A percentile compares a stretch with the other conserved stretches of the same genome.
Conservation (phyloP, 1,284 basidiomycete species). For the Ceratobasidium papillatum region DNA sequence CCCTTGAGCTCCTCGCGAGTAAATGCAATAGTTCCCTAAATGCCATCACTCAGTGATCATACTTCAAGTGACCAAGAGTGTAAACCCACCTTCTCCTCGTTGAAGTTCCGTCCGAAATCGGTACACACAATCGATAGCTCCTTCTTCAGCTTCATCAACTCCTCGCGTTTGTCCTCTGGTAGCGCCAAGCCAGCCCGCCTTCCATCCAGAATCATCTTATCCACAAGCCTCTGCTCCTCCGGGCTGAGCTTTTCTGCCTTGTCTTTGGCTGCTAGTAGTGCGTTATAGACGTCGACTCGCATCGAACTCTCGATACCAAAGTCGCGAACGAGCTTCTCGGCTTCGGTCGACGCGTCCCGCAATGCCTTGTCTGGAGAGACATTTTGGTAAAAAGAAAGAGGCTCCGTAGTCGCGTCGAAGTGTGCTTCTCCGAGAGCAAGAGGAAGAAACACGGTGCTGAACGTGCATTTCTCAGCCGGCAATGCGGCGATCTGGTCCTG, state of each 20-base stretch:
- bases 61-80: not conserved
- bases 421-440: constrained; percentile 68
- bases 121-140: constrained; percentile 74
- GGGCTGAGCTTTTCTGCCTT: constrained; percentile 70
- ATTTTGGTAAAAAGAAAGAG: constrained; percentile 79
- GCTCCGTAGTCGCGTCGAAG: constrained; percentile 63
- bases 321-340: constrained; percentile 72
- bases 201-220: constrained; percentile 80
- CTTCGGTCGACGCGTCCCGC: constrained; percentile 75
- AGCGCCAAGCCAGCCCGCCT: constrained; percentile 78
- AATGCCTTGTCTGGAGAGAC: constrained; percentile 75
- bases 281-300: constrained; percentile 78
- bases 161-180: constrained; percentile 66
- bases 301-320: constrained; percentile 76
- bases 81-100: constrained; percentile 75
- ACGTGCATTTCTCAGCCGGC: constrained; percentile 61
- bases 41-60: not conserved
- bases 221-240: constrained; percentile 75
- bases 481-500: constrained; percentile 73
- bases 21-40: constrained; percentile 69
- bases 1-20: constrained; percentile 78
- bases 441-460: constrained; percentile 56
- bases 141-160: constrained; percentile 59
- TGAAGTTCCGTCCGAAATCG: constrained; percentile 86
- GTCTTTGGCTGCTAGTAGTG: constrained; percentile 72